These are phyloP conservation scores for Musa troglodytarum DNA, from an alignment of 176 grass and related monocot species.

Conservation along the genomic window DNA sequence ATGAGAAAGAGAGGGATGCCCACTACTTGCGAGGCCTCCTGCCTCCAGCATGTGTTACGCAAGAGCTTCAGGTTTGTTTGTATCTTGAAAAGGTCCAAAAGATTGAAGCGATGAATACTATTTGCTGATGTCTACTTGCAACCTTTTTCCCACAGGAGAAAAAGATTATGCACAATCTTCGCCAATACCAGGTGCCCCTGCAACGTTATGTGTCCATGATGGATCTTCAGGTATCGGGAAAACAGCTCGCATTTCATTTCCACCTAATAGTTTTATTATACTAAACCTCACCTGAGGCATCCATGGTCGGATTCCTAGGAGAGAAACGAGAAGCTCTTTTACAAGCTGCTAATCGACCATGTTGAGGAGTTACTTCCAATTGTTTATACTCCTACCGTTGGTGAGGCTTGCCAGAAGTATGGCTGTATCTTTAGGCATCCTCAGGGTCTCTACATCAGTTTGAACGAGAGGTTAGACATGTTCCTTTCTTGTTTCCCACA, in stretches of 20 bases:
- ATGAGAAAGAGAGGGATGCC: conserved; percentile 61
- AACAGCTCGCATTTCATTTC: background rate
- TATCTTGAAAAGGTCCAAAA: background rate
- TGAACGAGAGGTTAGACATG: conserved; percentile 74
- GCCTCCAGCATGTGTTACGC: conserved; percentile 39
- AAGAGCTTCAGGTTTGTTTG: conserved; percentile 62
- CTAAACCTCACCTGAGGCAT: conserved; percentile 4
- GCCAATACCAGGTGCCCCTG: conserved; percentile 71
- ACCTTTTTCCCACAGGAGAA: conserved; percentile 56
- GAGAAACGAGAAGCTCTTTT: conserved; percentile 90
- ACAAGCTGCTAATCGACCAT: conserved; percentile 84
- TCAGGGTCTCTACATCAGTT: conserved; percentile 84
- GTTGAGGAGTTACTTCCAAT: conserved; percentile 91
- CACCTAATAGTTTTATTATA: background rate
- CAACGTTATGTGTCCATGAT: conserved; percentile 85
- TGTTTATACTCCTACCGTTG: conserved; percentile 93
- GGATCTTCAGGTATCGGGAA: conserved; percentile 60
- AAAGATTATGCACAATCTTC: conserved; percentile 78
- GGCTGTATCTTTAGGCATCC: conserved; percentile 71
- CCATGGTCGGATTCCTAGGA: conserved; percentile 45
- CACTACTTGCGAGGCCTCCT: conserved; percentile 66
- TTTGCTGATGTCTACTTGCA: background rate
- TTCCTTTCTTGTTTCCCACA: background rate
- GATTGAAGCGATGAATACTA: background rate
- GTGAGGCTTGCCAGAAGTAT: conserved; percentile 96